Percentiles rank a stretch among this genome's conserved stretches.
phyloP scores from a whole-genome alignment of 306 rosid genomes.

The Prosopis cineraria region DNA sequence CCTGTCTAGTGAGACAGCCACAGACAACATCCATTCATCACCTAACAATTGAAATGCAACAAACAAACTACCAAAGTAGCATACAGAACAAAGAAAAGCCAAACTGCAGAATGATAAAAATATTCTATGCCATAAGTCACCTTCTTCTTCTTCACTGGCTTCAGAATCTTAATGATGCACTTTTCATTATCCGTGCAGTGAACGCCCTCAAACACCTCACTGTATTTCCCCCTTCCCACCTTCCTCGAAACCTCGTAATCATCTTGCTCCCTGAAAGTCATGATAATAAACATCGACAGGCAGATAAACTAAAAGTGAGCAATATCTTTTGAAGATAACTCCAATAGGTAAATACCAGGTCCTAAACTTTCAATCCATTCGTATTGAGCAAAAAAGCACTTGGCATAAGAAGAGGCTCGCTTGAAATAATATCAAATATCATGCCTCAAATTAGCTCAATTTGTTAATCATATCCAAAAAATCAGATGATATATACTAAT shows the following conservation, averaged over 20 bases:
- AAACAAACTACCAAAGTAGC: background rate
- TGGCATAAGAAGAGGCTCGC: background rate
- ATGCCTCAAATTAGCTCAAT: background rate
- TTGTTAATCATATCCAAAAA: background rate
- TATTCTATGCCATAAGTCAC: constrained; percentile 38
- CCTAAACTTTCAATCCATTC: constrained; percentile 12
- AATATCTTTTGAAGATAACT: background rate
- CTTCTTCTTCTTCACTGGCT: constrained; percentile 96
- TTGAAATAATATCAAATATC: background rate
- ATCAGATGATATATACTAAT: background rate
- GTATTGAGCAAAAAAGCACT: background rate
- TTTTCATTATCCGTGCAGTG: constrained; percentile 84
- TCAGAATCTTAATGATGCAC: constrained; percentile 84
- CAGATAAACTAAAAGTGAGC: background rate
- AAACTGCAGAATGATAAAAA: background rate
- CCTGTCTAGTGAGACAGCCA: background rate
- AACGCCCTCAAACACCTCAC: constrained; percentile 94
- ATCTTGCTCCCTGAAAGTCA: constrained; percentile 75
- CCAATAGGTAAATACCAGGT: background rate
- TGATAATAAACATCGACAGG: background rate
- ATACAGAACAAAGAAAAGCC: background rate
- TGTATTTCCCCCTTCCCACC: constrained; percentile 95
- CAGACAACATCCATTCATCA: constrained; percentile 2
- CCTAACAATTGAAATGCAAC: constrained; percentile 11
- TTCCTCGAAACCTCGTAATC: constrained; percentile 96